These are phyloP conservation scores for Physcomitrellopsis africana DNA, from an alignment of 225 moss, liverwort and hornwort species.

Conservation along the genomic window DNA sequence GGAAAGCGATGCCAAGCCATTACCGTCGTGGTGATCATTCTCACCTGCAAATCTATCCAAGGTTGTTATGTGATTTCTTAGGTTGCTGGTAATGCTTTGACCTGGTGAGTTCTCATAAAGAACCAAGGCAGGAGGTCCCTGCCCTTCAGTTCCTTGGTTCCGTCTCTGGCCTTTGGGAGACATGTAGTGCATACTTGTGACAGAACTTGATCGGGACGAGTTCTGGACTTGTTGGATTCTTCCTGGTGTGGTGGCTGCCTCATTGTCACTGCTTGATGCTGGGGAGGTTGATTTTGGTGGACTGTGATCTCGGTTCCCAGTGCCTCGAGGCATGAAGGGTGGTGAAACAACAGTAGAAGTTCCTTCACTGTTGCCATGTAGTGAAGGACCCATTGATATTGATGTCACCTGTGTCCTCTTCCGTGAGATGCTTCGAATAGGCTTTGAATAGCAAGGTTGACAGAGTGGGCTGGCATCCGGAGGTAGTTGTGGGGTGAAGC, in stretches of 20 bases:
- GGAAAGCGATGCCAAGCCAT: conserved; percentile 61
- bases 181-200: conserved; percentile 92
- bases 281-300: conserved; percentile 68
- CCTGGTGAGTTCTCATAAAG: conserved; percentile 65
- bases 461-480: conserved; percentile 63
- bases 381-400: conserved; percentile 52
- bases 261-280: conserved; percentile 74
- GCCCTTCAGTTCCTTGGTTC: conserved; percentile 48
- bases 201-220: conserved; percentile 88
- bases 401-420: conserved; percentile 82
- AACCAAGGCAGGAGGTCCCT: conserved; percentile 53
- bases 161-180: conserved; percentile 58
- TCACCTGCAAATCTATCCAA: conserved; percentile 71
- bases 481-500: conserved; percentile 83
- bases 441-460: conserved; percentile 93
- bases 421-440: conserved; percentile 96
- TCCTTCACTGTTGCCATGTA: conserved; percentile 65
- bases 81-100: conserved; percentile 60
- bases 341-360: conserved; percentile 50
- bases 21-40: conserved; percentile 65
- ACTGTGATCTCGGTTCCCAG: conserved; percentile 50
- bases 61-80: conserved; percentile 52
- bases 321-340: conserved; percentile 43
- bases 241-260: conserved; percentile 56
- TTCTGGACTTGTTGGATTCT: conserved; percentile 63